Evolutionary conservation across 768 basidiomycete genomes (phyloP), one percentile per base, ranked within the genome.

Genomic region (Grammothele lineata): DNA sequence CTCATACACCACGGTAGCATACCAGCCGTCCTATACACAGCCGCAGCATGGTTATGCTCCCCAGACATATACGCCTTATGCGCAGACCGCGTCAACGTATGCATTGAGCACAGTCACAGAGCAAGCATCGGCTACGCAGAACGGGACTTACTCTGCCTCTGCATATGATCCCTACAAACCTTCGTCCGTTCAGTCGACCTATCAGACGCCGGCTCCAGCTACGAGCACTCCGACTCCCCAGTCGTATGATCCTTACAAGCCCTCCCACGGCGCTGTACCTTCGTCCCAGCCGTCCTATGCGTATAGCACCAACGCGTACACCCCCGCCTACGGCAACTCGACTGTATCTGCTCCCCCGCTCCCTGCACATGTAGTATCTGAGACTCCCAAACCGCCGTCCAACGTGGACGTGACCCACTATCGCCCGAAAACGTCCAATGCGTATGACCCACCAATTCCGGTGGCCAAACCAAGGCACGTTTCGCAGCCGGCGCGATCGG

Each of bases 401-500:
- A 51, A 64, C 5, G 68, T 72, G 15, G 63, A 73, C 3, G 65
- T 74, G 2, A 61, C 72, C 23, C 57, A 82, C n/a, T 79, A 69
- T 49, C 74, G 85, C 40, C 83, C 83, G 19, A 86, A 80, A 65
- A 64, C 78, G 26, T 71, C 69, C 12, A 85, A 87, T 54, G 87
- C 86, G 1, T 89, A 87, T 56, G 87, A 89, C 55, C 87, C 87
- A 2, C 86, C 87, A 25, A 76, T 88, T 48, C 78, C 78, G 32
- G 72, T 80, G 1, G 64, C 70, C 15, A 75, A 69, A 48, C 63
- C 65, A 26, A 67, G 62, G 40, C 67, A 71, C 39, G 58, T 59
- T 14, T 30, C 49, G 21, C 44, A n/a, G n/a, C n/a, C 55, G 21
- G 43, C 55, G 22, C 44, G 46, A 1, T 39, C 21, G 36, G 44